These are phyloP conservation scores for Penstemon barbatus DNA, from an alignment of 257 asterid species.

Conservation along the genomic window DNA sequence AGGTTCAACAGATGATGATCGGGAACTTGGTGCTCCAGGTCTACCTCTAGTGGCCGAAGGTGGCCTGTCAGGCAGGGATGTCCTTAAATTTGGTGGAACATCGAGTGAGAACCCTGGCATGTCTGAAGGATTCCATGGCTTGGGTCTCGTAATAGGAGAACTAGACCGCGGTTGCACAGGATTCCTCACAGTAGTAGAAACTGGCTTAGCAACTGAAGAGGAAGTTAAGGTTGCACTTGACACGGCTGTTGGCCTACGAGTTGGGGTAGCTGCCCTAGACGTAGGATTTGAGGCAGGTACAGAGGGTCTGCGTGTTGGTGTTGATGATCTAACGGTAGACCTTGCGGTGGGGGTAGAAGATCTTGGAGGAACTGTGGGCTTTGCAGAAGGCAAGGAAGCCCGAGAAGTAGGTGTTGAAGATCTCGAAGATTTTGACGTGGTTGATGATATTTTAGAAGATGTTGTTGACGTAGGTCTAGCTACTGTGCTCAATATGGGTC, in stretches of 20 bases:
- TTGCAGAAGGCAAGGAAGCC: constrained; percentile 51
- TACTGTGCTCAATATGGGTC: constrained; percentile 30
- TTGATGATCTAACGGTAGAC: too few species aligned
- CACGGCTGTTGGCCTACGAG: constrained; percentile 37
- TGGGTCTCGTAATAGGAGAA: constrained; percentile 83
- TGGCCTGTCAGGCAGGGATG: constrained; percentile 87
- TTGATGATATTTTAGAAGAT: constrained; percentile 49
- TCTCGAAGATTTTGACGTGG: constrained; percentile 67
- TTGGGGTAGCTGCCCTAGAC: too few species aligned
- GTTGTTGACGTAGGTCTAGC: constrained; percentile 48
- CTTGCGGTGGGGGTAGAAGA: too few species aligned
- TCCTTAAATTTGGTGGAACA: constrained; percentile 88
- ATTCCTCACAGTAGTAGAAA: constrained; percentile 44
- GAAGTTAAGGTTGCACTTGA: constrained; percentile 48
- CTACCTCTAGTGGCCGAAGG: constrained; percentile 92
- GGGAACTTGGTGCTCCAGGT: constrained; percentile 82
- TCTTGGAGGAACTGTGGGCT: constrained; percentile 49
- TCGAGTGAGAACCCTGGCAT: constrained; percentile 97
- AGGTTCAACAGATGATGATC: constrained; percentile 90
- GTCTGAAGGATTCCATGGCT: constrained; percentile 93
- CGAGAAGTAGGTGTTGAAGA: constrained; percentile 87
- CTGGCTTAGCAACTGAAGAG: constrained; percentile 50
- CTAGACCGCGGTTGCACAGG: constrained; percentile 58
- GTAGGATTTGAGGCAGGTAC: too few species aligned
- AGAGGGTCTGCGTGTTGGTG: too few species aligned